These are phyloP conservation scores for Pseudogymnoascus sp. DNA, from an alignment of 2,329 filamentous ascomycete species.

Conservation along the genomic window DNA sequence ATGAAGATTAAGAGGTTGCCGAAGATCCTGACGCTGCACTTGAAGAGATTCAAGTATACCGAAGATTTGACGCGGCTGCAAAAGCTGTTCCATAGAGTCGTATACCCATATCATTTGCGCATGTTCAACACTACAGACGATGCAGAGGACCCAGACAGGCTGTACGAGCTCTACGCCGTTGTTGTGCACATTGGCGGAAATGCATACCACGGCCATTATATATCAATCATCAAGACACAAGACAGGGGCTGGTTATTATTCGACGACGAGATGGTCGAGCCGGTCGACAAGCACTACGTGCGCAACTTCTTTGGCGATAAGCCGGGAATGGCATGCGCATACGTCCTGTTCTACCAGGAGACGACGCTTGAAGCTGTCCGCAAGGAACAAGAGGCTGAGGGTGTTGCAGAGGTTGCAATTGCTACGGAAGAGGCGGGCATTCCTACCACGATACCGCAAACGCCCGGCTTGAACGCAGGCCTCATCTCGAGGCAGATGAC, in stretches of 20 bases:
- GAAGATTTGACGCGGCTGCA: slow-evolving; percentile 89
- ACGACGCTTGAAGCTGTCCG: slow-evolving; percentile 60
- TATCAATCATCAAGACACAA: slow-evolving; percentile 94
- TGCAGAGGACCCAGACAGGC: slow-evolving; percentile 80
- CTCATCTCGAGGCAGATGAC: slow-evolving; percentile 40
- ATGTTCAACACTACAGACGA: slow-evolving; percentile 98
- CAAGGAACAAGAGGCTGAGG: slow-evolving; percentile 78
- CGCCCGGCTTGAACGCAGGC: slow-evolving; percentile 32
- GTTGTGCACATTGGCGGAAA: slow-evolving; percentile 96
- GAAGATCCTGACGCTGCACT: slow-evolving; percentile 80
- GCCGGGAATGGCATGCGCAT: slow-evolving; percentile 83
- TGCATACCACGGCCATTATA: slow-evolving; percentile 95
- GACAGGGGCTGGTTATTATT: slow-evolving; percentile 94
- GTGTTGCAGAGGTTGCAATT: slow-evolving; percentile 50
- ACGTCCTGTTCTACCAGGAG: slow-evolving; percentile 96
- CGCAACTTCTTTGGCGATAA: slow-evolving; percentile 95
- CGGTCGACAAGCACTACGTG: slow-evolving; percentile 93
- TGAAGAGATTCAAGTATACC: slow-evolving; percentile 98
- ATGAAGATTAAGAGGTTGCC: slow-evolving; percentile 98
- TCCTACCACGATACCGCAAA: slow-evolving; percentile 40
- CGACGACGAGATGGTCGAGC: slow-evolving; percentile 97
- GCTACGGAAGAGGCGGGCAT: slow-evolving; percentile 49
- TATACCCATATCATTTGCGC: slow-evolving; percentile 92
- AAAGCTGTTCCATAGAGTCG: slow-evolving; percentile 93
- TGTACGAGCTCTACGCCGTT: slow-evolving; percentile 95